Base-by-base conservation (phyloP, 2,329 filamentous ascomycete species). In the Triangularia setosa region DNA sequence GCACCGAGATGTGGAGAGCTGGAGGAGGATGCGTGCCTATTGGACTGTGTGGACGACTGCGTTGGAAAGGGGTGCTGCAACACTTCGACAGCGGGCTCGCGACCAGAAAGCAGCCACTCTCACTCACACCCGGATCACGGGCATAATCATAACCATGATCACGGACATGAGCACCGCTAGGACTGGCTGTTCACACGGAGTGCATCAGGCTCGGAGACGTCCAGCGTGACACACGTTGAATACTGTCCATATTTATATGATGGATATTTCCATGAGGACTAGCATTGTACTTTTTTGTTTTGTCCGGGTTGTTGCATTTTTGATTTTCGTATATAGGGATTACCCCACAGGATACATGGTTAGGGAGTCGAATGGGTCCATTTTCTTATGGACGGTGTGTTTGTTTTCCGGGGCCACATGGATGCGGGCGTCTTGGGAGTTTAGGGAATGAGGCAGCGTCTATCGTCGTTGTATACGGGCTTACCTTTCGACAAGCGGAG, bases 21-120 rank as follows among this genome's bases (percentile, higher is more conserved):
- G 9, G 75, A 76, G 62, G 68, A 75, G 21, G 73, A 73, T 58
- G 73, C 75, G 67, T 75, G 71, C 56, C 75, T 87, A 35, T 76
- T 87, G 3, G 83, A 83, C 66, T 83, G 81, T 61, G 78, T 83
- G 9, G 81, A 83, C 57, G 74, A 82, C 64, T 83, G 81, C 64
- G 74, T 76, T 3, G 80, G 74, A 16, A 75, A 77, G 70, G 80
- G 79, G 14, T 83, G 81, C 74, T 83, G 81, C 69, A 70, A 33
- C 12, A 28, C 58, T 28, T 60, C 75, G 1, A 62, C 69, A 12
- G 56, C 70, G 0, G 72, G 64, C 44, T 76, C 73, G 16, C 73
- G 73, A 44, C 76, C 73, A 30, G 75, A 70, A 64, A 76, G 74
- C 64, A 71, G 75, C 63, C 75, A 75, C 28, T 74, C 74, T 9